Base-by-base conservation (phyloP, 1,284 basidiomycete genomes). In the Polyporus tsugae region DNA sequence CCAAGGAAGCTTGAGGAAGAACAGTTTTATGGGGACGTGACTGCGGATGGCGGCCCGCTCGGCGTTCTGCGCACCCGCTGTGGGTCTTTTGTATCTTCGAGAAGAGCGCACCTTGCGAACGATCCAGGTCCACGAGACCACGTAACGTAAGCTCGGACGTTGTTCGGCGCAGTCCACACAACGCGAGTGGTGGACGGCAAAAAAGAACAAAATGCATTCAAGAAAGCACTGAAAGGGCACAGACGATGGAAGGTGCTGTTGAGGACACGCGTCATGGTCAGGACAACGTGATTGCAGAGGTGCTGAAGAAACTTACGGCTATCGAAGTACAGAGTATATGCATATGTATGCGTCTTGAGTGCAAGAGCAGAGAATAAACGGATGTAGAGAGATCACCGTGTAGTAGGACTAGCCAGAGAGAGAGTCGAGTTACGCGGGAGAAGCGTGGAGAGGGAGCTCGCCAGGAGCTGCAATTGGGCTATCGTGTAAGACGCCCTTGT, bases 391-490 rank as follows among this genome's bases (percentile, higher is more conserved):
- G 11, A 13, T 19, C 33, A 33, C 52, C 1, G n/a, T 42, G 61
- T 35, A 36, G 60, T 15, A 53, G 4, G n/a, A 17, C 39, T 58
- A 57, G 53, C 55, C 49, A 53, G 64, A 65, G 60, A 52, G 46
- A n/a, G 59, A n/a, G 59, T 19, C 52, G 33, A n/a, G 44, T 70
- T 60, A 70, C 42, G 68, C 68, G 67, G 69, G 63, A 53, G 63
- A 58, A 49, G 63, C 57, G 61, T 66, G 71, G 41, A 33, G n/a
- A 38, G 70, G 62, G 11, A 73, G 64, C 38, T 71, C 72, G 36
- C 68, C 72, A 36, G 65, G 66, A 22, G 62, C 69, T 61, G 72
- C 70, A 55, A 72, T 63, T 9, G 75, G 75, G 36, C 72, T 73
- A n/a, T 73, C 72, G 63, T 70, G 70, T 53, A 73, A 36, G 41